Conservation (phyloP, 2,329 filamentous ascomycete genomes). For the Nemania sp. region DNA sequence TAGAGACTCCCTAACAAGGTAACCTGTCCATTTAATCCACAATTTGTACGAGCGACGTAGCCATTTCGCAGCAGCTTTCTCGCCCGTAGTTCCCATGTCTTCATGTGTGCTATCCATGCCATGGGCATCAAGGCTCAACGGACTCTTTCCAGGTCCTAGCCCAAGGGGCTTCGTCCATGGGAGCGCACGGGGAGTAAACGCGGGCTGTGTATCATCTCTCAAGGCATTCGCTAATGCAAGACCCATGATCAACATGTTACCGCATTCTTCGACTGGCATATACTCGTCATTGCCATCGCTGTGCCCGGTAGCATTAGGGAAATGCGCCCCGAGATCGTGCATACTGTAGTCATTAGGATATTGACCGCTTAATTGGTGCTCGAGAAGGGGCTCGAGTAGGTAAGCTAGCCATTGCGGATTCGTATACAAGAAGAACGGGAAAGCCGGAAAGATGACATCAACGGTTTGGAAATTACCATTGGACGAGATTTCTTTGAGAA, state of each 20-base stretch:
- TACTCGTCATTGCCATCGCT: constrained; percentile 76
- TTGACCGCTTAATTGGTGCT: constrained; percentile 84
- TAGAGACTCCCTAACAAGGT: constrained; percentile 76
- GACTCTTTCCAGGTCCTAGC: constrained; percentile 36
- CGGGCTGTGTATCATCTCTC: constrained; percentile 68
- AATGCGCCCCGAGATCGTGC: constrained; percentile 79
- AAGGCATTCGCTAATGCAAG: constrained; percentile 81
- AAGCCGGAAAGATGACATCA: constrained; percentile 87
- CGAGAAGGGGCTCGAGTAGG: constrained; percentile 81
- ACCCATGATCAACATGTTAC: constrained; percentile 83
- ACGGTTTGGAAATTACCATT: constrained; percentile 89
- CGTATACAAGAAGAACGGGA: constrained; percentile 88
- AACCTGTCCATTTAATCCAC: constrained; percentile 82
- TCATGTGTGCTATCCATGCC: constrained; percentile 73
- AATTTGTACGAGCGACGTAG: constrained; percentile 69
- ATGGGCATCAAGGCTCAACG: constrained; percentile 44
- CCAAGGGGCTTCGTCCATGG: constrained; percentile 31
- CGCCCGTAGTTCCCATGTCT: constrained; percentile 59
- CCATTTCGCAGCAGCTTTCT: constrained; percentile 57
- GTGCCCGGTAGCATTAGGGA: constrained; percentile 82
- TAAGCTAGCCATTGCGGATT: constrained; percentile 85
- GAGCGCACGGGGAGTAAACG: constrained; percentile 65
- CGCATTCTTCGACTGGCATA: constrained; percentile 81
- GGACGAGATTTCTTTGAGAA: constrained; percentile 87
- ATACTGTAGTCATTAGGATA: constrained; percentile 86